phyloP scores from a whole-genome alignment of 2,329 filamentous ascomycete genomes.

The Fusarium continuum region DNA sequence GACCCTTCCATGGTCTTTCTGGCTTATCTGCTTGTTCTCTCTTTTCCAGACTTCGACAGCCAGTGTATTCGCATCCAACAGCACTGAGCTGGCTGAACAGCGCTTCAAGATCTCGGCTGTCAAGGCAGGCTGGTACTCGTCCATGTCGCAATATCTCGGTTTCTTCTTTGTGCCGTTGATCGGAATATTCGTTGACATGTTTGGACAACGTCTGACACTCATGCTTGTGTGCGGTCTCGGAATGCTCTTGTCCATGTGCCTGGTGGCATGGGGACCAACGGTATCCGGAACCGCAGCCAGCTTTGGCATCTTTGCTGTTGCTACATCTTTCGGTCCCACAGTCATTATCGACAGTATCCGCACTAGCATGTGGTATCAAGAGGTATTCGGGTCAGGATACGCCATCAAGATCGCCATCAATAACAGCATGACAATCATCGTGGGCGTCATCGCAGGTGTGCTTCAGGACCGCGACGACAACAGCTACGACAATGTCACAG shows the following conservation, averaged over 20 bases:
- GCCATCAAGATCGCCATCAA: conserved; percentile 69
- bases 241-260: conserved; percentile 61
- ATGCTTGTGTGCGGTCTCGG: conserved; percentile 60
- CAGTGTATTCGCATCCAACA: conserved; percentile 63
- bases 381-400: conserved; percentile 68
- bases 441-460: conserved; percentile 64
- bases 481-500: conserved; percentile 63
- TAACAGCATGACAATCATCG: conserved; percentile 70
- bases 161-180: conserved; percentile 68
- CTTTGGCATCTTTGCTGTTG: conserved; percentile 68
- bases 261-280: conserved; percentile 61
- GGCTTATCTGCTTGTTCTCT: conserved; percentile 63
- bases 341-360: conserved; percentile 69
- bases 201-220: conserved; percentile 65
- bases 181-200: conserved; percentile 64
- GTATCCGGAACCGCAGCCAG: conserved; percentile 63
- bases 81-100: conserved; percentile 68
- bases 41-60: conserved; percentile 68
- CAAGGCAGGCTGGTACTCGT: conserved; percentile 68
- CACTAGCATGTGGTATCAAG: conserved; percentile 67
- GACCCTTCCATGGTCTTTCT: conserved; percentile 67
- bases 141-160: conserved; percentile 62
- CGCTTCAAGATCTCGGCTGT: conserved; percentile 64
- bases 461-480: conserved; percentile 67
- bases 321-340: conserved; percentile 63